Evolutionary conservation across 192 early-diverging fungal genomes (phyloP).

Genomic region (Phlyctochytrium arcticum): DNA sequence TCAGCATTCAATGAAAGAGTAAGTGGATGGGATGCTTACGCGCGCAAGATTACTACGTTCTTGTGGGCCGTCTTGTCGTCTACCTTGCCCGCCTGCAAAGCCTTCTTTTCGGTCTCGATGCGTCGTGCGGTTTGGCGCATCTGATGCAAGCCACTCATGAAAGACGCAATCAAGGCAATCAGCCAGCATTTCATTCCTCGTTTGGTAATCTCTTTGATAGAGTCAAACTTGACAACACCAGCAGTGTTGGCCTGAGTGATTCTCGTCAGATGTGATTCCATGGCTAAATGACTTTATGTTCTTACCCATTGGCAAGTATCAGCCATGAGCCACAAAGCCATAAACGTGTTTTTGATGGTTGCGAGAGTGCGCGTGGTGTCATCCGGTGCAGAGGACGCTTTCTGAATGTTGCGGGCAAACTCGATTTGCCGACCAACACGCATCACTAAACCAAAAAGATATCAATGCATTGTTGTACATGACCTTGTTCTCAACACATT

Average conservation of each 20-base stretch:
- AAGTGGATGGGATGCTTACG: not conserved
- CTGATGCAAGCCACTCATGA: constrained; percentile 63
- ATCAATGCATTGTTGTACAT: not conserved
- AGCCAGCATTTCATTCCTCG: constrained; percentile 67
- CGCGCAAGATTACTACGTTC: too few relatives aligned
- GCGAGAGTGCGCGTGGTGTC: constrained; percentile 50
- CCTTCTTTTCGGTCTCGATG: constrained; percentile 31
- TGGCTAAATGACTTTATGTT: not conserved
- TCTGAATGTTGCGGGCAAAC: constrained; percentile 55
- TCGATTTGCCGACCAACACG: constrained; percentile 69
- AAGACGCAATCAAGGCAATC: constrained; percentile 55
- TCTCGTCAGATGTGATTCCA: not conserved
- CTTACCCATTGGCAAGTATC: constrained; percentile 67
- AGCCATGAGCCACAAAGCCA: constrained; percentile 56
- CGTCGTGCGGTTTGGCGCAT: constrained; percentile 51
- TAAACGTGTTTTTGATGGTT: constrained; percentile 55
- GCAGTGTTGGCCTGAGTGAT: constrained; percentile 47
- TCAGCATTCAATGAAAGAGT: too few relatives aligned
- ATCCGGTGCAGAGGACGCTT: constrained; percentile 53
- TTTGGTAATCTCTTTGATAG: constrained; percentile 59
- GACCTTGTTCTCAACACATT: not conserved
- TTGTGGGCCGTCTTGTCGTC: too few relatives aligned
- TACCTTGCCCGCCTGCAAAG: not conserved
- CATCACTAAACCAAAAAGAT: constrained; percentile 46
- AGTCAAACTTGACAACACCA: constrained; percentile 58